Base-by-base conservation (phyloP, 208 protist genomes). In the Leishmania gerbilli region DNA sequence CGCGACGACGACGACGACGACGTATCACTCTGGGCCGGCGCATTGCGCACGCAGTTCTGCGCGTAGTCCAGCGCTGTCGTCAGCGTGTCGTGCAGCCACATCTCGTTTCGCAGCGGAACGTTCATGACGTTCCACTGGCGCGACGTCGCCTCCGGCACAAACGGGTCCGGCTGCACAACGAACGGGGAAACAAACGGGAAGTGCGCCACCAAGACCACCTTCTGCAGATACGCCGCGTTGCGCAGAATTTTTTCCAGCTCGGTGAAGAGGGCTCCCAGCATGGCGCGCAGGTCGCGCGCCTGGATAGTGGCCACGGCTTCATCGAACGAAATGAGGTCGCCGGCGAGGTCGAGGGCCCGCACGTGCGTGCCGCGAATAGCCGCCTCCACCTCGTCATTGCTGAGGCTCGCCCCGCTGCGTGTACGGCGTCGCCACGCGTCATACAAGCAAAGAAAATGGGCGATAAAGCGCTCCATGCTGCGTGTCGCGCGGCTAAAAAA, bases 171-270 rank as follows among this genome's bases (percentile, higher is more conserved):
- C 82, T 87, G 81, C 56, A 88, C 82, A 42, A 95, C 72, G 74
- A 89, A 89, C 13, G 77, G 45, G 15, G 89, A 87, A 31, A 95
- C 75, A 84, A 97, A 97, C 3, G 94, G 92, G 80, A 90, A 97
- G 64, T 92, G 87, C 15, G 85, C 76, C 15, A 92, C 87, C 13
- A 93, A 65, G 55, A 96, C 82, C 17, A 94, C 84, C 79, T 92
- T 90, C 55, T 91, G 81, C 71, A 97, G 85, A 79, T 95, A 96
- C 77, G 90, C 89, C 27, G 89, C 91, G 74, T 97, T 97, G 42
- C 94, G 90, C 65, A 97, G 75, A 45, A 96, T 90, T 82, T 95
- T 96, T 68, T 95, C 91, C 15, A 97, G 80, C 84, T 96, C 91
- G 27, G 84, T 82, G 83, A 96, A 94, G 60, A 97, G 87, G 24